phyloP scores from a whole-genome alignment of 768 basidiomycete species.

The Pisolithus orientalis region DNA sequence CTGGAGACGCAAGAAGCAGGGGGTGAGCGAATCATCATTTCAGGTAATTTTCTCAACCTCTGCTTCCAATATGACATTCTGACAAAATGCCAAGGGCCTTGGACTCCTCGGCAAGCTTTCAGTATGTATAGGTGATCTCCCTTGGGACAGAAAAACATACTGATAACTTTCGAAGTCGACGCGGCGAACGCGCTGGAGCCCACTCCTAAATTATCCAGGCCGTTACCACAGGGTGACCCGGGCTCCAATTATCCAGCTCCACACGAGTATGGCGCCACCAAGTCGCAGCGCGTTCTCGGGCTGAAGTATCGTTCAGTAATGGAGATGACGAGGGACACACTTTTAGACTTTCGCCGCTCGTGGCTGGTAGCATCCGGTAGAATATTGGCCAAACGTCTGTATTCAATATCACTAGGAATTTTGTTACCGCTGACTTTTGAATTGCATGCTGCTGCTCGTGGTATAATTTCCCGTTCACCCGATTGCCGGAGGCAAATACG shows the following conservation, averaged over 20 bases:
- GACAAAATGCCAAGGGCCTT: constrained; percentile 12
- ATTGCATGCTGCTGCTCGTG: no score
- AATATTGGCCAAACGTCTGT: no score
- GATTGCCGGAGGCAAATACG: no score
- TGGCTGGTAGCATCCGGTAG: no score
- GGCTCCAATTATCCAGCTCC: constrained; percentile 20
- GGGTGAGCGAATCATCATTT: constrained; percentile 51
- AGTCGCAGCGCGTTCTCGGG: constrained; percentile 35
- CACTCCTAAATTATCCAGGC: constrained; percentile 22
- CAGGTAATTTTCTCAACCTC: constrained; percentile 12
- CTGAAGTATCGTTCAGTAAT: constrained; percentile 35
- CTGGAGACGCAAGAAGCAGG: constrained; percentile 46
- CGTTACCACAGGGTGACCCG: constrained; percentile 28
- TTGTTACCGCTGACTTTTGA: no score
- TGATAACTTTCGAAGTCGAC: constrained; percentile 25
- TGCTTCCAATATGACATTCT: no score
- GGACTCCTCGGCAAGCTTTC: constrained; percentile 26
- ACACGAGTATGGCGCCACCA: constrained; percentile 23
- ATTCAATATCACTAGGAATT: no score
- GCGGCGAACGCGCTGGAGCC: constrained; percentile 29
- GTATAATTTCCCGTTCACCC: no score
- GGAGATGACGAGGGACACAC: constrained; percentile 34
- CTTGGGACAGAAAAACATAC: neutral
- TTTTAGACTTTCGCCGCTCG: constrained; percentile 35
- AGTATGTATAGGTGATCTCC: constrained; percentile 9